These are phyloP conservation scores for Aegilops speltoides DNA, from an alignment of 176 grass and related monocot species.

Conservation along the genomic window DNA sequence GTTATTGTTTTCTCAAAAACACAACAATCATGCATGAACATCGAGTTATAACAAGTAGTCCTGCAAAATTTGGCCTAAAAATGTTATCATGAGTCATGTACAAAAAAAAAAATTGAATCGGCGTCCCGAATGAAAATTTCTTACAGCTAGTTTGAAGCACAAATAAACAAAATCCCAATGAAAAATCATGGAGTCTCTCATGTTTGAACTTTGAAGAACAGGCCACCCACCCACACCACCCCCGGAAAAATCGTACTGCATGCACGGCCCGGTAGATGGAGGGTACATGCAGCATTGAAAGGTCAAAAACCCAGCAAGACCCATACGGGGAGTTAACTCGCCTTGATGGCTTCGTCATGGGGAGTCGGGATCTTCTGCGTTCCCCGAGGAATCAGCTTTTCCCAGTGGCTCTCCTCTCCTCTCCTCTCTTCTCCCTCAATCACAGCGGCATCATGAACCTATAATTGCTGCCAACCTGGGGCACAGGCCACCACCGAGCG, in stretches of 20 bases:
- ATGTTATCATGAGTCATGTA: no score
- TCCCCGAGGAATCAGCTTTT: slow-evolving; percentile 34
- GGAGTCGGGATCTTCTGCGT: slow-evolving; percentile 13
- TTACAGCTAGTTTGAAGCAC: not conserved
- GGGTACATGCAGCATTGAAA: not conserved
- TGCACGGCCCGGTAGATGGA: not conserved
- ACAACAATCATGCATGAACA: no score
- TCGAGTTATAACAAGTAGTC: no score
- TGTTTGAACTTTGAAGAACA: not conserved
- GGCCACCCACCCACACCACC: not conserved
- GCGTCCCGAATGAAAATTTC: not conserved
- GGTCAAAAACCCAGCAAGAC: not conserved
- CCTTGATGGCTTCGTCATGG: slow-evolving; percentile 20
- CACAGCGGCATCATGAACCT: slow-evolving; percentile 43
- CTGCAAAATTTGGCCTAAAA: no score
- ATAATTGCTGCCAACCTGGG: slow-evolving; percentile 45
- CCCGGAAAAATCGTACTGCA: no score
- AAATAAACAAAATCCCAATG: not conserved
- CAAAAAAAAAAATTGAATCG: no score
- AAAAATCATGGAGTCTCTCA: not conserved
- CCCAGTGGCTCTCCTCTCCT: not conserved
- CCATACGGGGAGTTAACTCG: not conserved
- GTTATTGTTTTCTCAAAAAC: no score
- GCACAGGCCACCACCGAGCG: not conserved
- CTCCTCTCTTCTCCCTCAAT: not conserved